Conservation (phyloP, 2,329 filamentous ascomycete genomes). For the Purpureocillium lavendulum region DNA sequence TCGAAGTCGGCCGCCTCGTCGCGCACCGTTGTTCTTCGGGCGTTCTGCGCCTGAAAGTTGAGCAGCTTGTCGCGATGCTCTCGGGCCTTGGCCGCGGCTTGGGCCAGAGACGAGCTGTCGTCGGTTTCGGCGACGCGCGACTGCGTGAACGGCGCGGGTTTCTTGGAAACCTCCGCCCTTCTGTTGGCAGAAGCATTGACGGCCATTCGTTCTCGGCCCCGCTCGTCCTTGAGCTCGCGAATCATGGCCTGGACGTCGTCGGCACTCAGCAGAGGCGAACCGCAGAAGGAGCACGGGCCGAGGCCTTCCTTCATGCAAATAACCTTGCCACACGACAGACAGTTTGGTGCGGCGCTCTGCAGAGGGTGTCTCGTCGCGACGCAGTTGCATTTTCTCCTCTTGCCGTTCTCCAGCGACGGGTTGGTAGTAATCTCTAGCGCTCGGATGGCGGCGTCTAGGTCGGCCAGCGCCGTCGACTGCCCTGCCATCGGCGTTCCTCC, state of each 20-base stretch:
- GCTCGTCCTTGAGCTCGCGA: constrained; percentile 71
- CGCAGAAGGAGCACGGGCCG: constrained; percentile 89
- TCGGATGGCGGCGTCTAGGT: constrained; percentile 74
- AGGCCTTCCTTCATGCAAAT: constrained; percentile 91
- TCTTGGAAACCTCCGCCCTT: constrained; percentile 54
- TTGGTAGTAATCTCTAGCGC: constrained; percentile 89
- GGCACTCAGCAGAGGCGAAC: constrained; percentile 59
- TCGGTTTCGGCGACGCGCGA: constrained; percentile 25
- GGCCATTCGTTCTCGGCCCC: constrained; percentile 78
- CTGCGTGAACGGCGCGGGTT: constrained; percentile 51
- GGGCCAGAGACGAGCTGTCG: constrained; percentile 30
- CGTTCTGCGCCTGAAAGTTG: constrained; percentile 78
- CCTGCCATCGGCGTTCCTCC: constrained; percentile 79
- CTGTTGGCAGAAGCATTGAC: constrained; percentile 65
- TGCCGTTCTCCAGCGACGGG: constrained; percentile 50
- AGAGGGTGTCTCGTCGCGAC: constrained; percentile 82
- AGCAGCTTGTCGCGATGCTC: constrained; percentile 76
- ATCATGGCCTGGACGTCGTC: constrained; percentile 82
- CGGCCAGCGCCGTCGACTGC: constrained; percentile 62
- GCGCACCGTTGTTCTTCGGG: constrained; percentile 71
- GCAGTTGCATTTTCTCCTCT: constrained; percentile 71
- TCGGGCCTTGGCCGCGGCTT: constrained; percentile 60
- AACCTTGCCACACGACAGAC: constrained; percentile 85
- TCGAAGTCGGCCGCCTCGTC: constrained; percentile 71
- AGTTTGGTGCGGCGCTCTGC: constrained; percentile 87